phyloP scores from a whole-genome alignment of 345 rosid genomes.

The Pistacia vera region DNA sequence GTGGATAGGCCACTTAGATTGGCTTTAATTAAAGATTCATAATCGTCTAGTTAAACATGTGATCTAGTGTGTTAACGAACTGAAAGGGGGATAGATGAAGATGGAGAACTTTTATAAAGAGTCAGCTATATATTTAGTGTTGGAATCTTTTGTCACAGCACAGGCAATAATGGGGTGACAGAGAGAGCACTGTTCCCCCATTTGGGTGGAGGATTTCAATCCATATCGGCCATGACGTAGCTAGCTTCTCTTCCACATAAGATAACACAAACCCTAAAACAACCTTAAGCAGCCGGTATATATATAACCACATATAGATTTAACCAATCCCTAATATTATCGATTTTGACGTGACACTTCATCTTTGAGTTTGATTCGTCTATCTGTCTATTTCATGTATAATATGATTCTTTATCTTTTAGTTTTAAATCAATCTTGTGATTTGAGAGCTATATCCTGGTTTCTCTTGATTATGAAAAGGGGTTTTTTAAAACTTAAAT shows the following conservation, averaged over 20 bases:
- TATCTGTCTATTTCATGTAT: too few species aligned
- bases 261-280: not conserved
- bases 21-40: not conserved
- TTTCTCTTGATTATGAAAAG: too few species aligned
- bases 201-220: conserved; percentile 3
- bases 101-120: not conserved
- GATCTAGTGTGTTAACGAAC: not conserved
- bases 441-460: too few species aligned
- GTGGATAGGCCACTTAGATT: conserved; percentile 33
- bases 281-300: not conserved
- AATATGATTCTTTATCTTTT: too few species aligned
- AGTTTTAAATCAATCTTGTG: too few species aligned
- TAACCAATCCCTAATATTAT: too few species aligned
- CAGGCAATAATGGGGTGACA: not conserved
- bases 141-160: conserved; percentile 37
- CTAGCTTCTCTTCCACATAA: not conserved
- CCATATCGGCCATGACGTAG: conserved; percentile 18
- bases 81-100: not conserved
- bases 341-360: too few species aligned
- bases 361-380: too few species aligned
- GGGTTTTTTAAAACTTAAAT: too few species aligned
- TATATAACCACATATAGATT: too few species aligned
- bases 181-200: conserved; percentile 23
- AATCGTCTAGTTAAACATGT: conserved; percentile 1
- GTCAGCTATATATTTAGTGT: conserved; percentile 12